Percentiles rank a stretch among this genome's conserved stretches.
These are phyloP conservation scores for Hypsizygus ulmarius DNA, from an alignment of 1,284 basidiomycete species.

Conservation along the genomic window DNA sequence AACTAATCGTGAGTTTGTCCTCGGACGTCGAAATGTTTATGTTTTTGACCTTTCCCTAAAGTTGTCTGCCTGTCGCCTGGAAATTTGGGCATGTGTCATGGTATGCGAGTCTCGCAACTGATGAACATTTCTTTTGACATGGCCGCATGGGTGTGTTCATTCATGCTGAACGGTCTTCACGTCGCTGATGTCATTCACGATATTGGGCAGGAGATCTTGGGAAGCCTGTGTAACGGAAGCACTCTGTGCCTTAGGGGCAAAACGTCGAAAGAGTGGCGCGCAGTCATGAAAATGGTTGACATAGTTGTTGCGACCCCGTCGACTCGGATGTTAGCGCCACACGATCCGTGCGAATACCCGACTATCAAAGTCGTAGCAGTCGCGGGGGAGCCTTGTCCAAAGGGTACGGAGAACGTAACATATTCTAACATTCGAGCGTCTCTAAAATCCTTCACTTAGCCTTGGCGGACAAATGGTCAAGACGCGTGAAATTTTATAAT, in stretches of 20 bases:
- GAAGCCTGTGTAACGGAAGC: constrained; percentile 52
- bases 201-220: constrained; percentile 49
- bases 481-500: constrained; percentile 40
- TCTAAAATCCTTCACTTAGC: constrained; percentile 26
- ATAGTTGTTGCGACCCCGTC: constrained; percentile 54
- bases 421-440: not conserved
- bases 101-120: constrained; percentile 51
- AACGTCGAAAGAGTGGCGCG: constrained; percentile 54
- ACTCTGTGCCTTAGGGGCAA: constrained; percentile 56
- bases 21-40: not conserved
- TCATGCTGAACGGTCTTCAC: not conserved
- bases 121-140: constrained; percentile 62
- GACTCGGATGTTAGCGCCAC: constrained; percentile 51
- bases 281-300: constrained; percentile 54
- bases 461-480: constrained; percentile 51
- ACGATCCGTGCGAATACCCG: constrained; percentile 52
- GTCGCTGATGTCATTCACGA: not conserved
- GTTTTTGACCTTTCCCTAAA: constrained; percentile 19
- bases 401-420: constrained; percentile 34
- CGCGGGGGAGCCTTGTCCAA: constrained; percentile 58
- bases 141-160: constrained; percentile 49
- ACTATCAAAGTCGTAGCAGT: constrained; percentile 55
- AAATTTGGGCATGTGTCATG: constrained; percentile 54
- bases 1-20: constrained; percentile 43
- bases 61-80: constrained; percentile 53